Conservation (phyloP, 768 basidiomycete genomes). For the Russula lepida region DNA sequence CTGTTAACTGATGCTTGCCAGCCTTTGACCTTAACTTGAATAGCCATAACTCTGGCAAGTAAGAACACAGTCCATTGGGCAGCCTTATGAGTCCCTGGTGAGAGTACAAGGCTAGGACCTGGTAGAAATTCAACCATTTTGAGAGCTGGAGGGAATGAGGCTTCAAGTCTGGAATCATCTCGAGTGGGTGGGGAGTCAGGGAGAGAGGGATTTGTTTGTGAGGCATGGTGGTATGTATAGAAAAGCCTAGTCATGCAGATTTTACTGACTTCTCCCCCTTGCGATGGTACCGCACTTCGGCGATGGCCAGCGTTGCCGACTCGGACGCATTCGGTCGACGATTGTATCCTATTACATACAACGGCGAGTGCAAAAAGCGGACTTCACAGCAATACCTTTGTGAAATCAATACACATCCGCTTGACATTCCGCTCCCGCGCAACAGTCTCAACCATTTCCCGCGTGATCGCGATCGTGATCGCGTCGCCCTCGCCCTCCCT, state of each 20-base stretch:
- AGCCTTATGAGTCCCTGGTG: no score
- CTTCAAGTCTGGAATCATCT: not conserved
- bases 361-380: not conserved
- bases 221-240: not conserved
- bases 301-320: not conserved
- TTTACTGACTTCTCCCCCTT: not conserved
- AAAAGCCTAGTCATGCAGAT: not conserved
- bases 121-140: no score
- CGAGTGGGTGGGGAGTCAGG: not conserved
- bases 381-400: slow-evolving; percentile 43
- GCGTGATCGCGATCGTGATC: slow-evolving; percentile 48
- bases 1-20: no score
- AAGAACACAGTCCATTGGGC: no score
- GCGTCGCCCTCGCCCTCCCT: slow-evolving; percentile 25
- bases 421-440: slow-evolving; percentile 66
- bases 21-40: no score
- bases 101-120: not conserved
- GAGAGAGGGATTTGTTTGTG: not conserved
- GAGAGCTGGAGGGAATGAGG: not conserved
- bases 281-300: not conserved
- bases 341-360: not conserved
- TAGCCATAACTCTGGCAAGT: no score
- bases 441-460: slow-evolving; percentile 60
- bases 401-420: slow-evolving; percentile 53
- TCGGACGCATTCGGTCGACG: not conserved